These are phyloP conservation scores for Bryoglossum gracile DNA, from an alignment of 495 filamentous ascomycete genomes.

Conservation along the genomic window DNA sequence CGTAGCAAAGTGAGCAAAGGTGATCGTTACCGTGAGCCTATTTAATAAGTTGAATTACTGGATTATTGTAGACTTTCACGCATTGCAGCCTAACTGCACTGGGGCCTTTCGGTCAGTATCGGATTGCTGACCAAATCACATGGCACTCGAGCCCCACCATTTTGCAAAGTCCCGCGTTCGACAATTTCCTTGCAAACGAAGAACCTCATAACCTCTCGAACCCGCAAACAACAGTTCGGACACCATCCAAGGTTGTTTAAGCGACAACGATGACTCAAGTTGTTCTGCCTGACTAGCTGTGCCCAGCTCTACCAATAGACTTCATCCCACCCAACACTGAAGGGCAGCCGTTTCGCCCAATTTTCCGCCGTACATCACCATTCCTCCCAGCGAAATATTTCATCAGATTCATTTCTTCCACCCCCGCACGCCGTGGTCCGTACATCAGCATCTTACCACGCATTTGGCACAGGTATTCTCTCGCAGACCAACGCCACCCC, in stretches of 20 bases:
- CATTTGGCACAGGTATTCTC: too few species aligned
- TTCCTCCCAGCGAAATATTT: background rate
- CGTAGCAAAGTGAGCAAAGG: background rate
- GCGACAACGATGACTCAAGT: constrained; percentile 17
- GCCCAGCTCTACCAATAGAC: constrained; percentile 17
- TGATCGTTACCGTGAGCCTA: background rate
- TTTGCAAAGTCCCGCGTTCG: background rate
- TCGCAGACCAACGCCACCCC: too few species aligned
- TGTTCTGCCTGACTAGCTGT: constrained; percentile 15
- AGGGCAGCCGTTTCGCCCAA: constrained; percentile 3
- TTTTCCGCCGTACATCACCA: constrained; percentile 6
- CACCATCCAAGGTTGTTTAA: constrained; percentile 12
- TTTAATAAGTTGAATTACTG: background rate
- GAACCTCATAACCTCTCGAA: background rate
- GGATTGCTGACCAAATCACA: background rate
- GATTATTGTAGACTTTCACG: constrained; percentile 1
- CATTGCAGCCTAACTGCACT: background rate
- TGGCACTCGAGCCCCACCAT: background rate
- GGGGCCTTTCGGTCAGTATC: background rate
- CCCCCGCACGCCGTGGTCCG: too few species aligned
- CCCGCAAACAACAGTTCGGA: constrained; percentile 4
- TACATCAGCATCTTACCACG: too few species aligned
- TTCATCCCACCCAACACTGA: constrained; percentile 9
- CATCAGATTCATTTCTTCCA: constrained; percentile 9
- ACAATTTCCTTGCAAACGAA: constrained; percentile 1